Evolutionary conservation across 2,329 filamentous ascomycete genomes (phyloP).

Genomic region (Hypoxylon sp.): DNA sequence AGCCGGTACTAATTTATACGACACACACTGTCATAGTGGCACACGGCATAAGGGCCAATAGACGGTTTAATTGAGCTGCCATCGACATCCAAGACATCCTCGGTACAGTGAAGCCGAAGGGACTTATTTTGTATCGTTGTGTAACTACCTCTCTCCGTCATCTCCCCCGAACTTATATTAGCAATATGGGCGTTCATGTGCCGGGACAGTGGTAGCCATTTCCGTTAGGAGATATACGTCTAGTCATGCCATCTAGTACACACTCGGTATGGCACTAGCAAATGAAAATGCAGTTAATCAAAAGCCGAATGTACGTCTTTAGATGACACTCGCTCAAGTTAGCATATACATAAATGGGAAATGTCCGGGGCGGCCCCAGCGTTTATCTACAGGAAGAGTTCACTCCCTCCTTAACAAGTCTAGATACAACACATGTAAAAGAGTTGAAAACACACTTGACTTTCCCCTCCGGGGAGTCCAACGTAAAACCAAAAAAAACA

Average conservation of each 20-base stretch:
- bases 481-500: conserved; percentile 12
- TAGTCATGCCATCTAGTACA: conserved; percentile 5
- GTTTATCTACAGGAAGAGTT: conserved; percentile 20
- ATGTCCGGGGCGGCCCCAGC: background rate
- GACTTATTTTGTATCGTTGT: conserved; percentile 21
- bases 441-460: conserved; percentile 25
- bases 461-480: conserved; percentile 18
- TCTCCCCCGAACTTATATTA: conserved; percentile 17
- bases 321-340: conserved; percentile 4
- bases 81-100: conserved; percentile 18
- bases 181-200: conserved; percentile 8
- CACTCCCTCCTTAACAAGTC: conserved; percentile 17
- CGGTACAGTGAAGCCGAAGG: conserved; percentile 15
- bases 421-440: conserved; percentile 13
- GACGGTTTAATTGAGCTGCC: conserved; percentile 8
- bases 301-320: conserved; percentile 3
- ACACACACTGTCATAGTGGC: background rate
- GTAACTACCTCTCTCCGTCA: conserved; percentile 21
- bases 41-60: conserved; percentile 6
- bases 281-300: conserved; percentile 9
- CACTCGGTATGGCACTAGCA: conserved; percentile 16
- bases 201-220: conserved; percentile 23
- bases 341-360: conserved; percentile 22
- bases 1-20: conserved; percentile 1
- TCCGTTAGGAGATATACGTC: conserved; percentile 34